Evolutionary conservation across 164 flowering plant genomes (phyloP).

Genomic region (Vitis labrusca): DNA sequence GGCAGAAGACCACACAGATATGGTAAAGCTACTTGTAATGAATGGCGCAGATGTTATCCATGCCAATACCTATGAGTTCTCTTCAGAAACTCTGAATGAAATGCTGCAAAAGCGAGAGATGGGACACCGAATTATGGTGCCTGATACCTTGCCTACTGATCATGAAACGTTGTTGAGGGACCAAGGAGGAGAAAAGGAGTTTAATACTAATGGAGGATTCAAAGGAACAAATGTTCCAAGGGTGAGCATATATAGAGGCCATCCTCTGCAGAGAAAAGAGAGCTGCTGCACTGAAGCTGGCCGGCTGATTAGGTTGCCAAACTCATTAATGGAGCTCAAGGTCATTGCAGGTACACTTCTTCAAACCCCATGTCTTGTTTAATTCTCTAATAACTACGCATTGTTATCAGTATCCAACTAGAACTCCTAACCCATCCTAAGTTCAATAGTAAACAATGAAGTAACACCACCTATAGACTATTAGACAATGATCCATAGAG

Average conservation of each 20-base stretch:
- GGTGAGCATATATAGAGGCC: constrained; percentile 74
- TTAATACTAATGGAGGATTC: not conserved
- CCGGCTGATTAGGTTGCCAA: constrained; percentile 65
- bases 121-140: constrained; percentile 45
- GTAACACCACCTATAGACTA: too few relatives aligned
- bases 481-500: too few relatives aligned
- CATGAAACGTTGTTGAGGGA: constrained; percentile 10
- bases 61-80: constrained; percentile 14
- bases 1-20: constrained; percentile 49
- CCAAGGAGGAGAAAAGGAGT: constrained; percentile 15
- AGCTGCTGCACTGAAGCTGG: constrained; percentile 47
- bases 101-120: constrained; percentile 44
- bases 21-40: constrained; percentile 61
- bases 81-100: constrained; percentile 33
- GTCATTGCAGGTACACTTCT: constrained; percentile 61
- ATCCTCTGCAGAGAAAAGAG: constrained; percentile 55
- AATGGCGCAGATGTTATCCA: constrained; percentile 56
- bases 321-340: constrained; percentile 67
- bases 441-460: not conserved
- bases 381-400: not conserved
- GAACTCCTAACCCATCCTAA: not conserved
- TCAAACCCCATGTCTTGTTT: not conserved
- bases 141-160: not conserved
- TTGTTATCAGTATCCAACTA: too few relatives aligned
- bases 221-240: constrained; percentile 26